Percentiles rank a stretch among this genome's conserved stretches.
Conservation (phyloP, 768 basidiomycete genomes). For the Mycena metata region DNA sequence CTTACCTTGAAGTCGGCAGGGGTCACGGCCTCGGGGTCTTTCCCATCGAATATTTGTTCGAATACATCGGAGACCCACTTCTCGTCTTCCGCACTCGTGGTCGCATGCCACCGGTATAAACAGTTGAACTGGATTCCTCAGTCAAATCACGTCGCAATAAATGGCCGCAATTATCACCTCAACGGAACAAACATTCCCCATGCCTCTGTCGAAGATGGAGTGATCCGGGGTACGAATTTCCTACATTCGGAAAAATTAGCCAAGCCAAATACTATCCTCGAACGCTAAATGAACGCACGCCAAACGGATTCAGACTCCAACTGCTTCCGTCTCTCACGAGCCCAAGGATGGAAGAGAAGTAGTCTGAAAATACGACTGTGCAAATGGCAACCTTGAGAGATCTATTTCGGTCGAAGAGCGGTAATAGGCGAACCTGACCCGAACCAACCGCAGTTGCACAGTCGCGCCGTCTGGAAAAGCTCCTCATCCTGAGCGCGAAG, state of each 20-base stretch:
- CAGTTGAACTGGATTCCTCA: constrained; percentile 77
- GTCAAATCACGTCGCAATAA: neutral
- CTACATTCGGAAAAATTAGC: constrained; percentile 47
- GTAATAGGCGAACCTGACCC: constrained; percentile 57
- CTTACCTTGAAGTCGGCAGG: constrained; percentile 34
- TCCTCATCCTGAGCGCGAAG: constrained; percentile 75
- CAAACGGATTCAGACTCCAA: constrained; percentile 85
- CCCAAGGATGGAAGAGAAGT: constrained; percentile 86
- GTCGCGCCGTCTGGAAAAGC: constrained; percentile 85
- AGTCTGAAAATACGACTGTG: constrained; percentile 82
- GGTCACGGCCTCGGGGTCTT: constrained; percentile 62
- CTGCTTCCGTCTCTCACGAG: constrained; percentile 78
- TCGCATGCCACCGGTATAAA: constrained; percentile 88
- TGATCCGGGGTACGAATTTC: constrained; percentile 78
- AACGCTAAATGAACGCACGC: constrained; percentile 53
- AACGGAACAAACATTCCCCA: constrained; percentile 68
- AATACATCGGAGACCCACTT: constrained; percentile 74
- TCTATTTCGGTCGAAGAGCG: constrained; percentile 6
- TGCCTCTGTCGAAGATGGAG: constrained; percentile 79
- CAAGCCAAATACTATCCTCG: neutral
- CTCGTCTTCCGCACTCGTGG: constrained; percentile 79
- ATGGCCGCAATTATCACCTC: no score
- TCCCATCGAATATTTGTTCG: constrained; percentile 64
- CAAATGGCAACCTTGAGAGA: constrained; percentile 21
- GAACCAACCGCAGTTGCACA: constrained; percentile 88